These are phyloP conservation scores for Cladorrhinum samala DNA, from an alignment of 495 filamentous ascomycete genomes.

Conservation along the genomic window DNA sequence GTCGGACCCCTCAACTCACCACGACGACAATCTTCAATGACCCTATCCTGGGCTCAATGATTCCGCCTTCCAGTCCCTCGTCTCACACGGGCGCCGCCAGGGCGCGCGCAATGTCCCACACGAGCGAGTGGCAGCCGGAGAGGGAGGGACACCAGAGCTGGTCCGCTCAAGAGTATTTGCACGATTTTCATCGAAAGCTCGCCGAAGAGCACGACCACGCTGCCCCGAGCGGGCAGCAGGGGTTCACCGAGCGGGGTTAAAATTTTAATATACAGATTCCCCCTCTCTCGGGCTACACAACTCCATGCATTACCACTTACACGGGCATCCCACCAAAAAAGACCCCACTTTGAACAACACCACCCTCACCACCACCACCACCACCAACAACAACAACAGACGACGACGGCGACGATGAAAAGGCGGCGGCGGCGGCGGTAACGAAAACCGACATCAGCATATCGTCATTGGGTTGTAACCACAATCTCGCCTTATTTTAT, in stretches of 20 bases:
- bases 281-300: too few species aligned
- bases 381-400: not conserved
- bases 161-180: slow-evolving; percentile 42
- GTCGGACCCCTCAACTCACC: not conserved
- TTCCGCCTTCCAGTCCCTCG: not conserved
- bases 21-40: not conserved
- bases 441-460: too few species aligned
- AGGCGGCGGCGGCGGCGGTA: too few species aligned
- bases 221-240: slow-evolving; percentile 4
- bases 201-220: slow-evolving; percentile 7
- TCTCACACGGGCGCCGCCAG: slow-evolving; percentile 22
- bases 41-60: not conserved
- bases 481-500: too few species aligned
- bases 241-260: slow-evolving; percentile 27
- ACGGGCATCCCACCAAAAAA: too few species aligned
- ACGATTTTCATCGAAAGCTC: slow-evolving; percentile 29
- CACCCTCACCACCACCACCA: too few species aligned
- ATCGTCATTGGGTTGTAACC: too few species aligned
- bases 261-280: too few species aligned
- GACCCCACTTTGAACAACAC: too few species aligned
- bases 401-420: too few species aligned
- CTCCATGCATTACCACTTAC: too few species aligned
- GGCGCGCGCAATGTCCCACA: slow-evolving; percentile 30
- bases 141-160: slow-evolving; percentile 40
- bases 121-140: slow-evolving; percentile 39